Evolutionary conservation across 805 yeast species (phyloP).

Genomic region (Lachancea sp.): DNA sequence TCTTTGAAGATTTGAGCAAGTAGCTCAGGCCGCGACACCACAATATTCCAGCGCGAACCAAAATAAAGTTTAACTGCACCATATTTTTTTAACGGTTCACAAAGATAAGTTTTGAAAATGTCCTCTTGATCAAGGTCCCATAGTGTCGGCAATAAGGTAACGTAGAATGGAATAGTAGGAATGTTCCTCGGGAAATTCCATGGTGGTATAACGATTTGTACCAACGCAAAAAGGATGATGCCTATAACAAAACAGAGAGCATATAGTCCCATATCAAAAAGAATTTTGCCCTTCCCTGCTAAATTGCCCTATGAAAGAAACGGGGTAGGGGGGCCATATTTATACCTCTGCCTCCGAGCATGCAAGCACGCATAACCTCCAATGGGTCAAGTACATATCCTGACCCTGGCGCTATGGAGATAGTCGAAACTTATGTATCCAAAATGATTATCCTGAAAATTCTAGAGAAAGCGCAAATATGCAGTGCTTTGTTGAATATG

Average conservation of each 20-base stretch:
- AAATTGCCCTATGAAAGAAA: no score
- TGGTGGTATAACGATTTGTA: slow-evolving; percentile 39
- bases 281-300: background rate
- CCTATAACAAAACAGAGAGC: slow-evolving; percentile 1
- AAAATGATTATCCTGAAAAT: no score
- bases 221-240: slow-evolving; percentile 3
- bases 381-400: no score
- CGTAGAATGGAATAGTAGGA: slow-evolving; percentile 59
- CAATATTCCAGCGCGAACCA: slow-evolving; percentile 56
- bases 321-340: no score
- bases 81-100: slow-evolving; percentile 40
- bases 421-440: no score
- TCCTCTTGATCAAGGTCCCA: slow-evolving; percentile 44
- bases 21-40: slow-evolving; percentile 44
- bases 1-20: slow-evolving; percentile 42
- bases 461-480: no score
- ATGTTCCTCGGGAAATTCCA: slow-evolving; percentile 44
- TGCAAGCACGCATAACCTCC: no score
- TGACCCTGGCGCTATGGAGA: no score
- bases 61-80: slow-evolving; percentile 57
- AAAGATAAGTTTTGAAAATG: slow-evolving; percentile 39
- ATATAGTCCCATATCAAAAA: background rate
- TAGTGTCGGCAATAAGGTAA: slow-evolving; percentile 42
- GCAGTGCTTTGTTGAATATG: no score
- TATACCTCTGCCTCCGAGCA: no score